Percentiles rank a stretch among this genome's conserved stretches.
phyloP scores from a whole-genome alignment of 2,329 filamentous ascomycete species.

The Clonostachys rhizophaga region DNA sequence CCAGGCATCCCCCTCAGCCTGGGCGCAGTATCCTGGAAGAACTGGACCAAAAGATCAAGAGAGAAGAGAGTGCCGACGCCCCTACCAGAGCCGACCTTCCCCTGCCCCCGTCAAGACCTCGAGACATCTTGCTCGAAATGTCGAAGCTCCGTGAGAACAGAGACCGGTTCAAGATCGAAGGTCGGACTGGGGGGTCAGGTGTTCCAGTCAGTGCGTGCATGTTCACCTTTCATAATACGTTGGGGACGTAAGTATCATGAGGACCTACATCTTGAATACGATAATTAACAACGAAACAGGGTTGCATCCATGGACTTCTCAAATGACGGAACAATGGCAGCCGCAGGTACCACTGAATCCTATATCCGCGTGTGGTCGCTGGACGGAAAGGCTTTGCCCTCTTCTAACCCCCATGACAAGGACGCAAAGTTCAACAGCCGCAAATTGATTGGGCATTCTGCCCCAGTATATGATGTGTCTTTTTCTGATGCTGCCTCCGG shows the following conservation, averaged over 20 bases:
- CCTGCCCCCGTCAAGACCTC: slow-evolving; percentile 78
- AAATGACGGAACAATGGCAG: slow-evolving; percentile 81
- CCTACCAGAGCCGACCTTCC: slow-evolving; percentile 77
- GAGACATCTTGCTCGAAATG: slow-evolving; percentile 91
- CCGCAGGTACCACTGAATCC: slow-evolving; percentile 86
- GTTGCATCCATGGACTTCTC: slow-evolving; percentile 96
- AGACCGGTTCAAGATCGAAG: slow-evolving; percentile 85
- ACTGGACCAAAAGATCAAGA: slow-evolving; percentile 83
- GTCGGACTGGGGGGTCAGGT: slow-evolving; percentile 76
- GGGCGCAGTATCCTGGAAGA: slow-evolving; percentile 78
- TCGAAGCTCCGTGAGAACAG: slow-evolving; percentile 90
- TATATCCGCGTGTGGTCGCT: slow-evolving; percentile 95
- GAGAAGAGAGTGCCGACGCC: slow-evolving; percentile 81
- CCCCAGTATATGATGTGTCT: slow-evolving; percentile 80
- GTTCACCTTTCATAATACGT: slow-evolving; percentile 97
- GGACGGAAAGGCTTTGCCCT: slow-evolving; percentile 75
- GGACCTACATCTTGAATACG: not conserved
- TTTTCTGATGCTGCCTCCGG: slow-evolving; percentile 72
- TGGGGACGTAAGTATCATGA: slow-evolving; percentile 64
- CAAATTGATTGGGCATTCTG: slow-evolving; percentile 84
- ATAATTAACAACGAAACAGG: slow-evolving; percentile 34
- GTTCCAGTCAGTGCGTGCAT: slow-evolving; percentile 86
- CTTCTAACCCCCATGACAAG: slow-evolving; percentile 55
- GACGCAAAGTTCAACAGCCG: slow-evolving; percentile 57
- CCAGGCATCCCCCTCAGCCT: slow-evolving; percentile 63